Evolutionary conservation across 331 rosid species (phyloP), one percentile per base, ranked within the genome.

Genomic region (Malus hybrid): DNA sequence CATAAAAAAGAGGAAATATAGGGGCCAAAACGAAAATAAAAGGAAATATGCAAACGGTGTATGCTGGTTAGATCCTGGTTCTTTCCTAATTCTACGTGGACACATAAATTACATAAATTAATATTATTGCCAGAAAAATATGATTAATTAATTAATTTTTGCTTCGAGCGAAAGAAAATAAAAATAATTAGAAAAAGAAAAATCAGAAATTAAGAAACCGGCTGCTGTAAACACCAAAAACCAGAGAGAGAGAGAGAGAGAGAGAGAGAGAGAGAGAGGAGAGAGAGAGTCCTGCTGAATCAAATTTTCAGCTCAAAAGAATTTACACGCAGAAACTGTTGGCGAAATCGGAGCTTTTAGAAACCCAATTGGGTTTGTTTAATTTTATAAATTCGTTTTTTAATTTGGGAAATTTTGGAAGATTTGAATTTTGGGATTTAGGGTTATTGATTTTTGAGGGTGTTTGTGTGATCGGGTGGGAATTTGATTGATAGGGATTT

Each of bases 221-320:
- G 95, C 89, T 83, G 91, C 90, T 77, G 92, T 66, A 67, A 74
- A 80, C 82, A 80, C 88, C 93, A 76, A 86, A 85, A 91, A 76
- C 84, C 88, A 86, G 87, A 83, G 88, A 70, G 80, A 65, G 74
- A 73, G 83, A 73, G 77, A 83, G 27, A 48, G 27, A 48, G 42
- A 48, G 61, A 39, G 22, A 33, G 83, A 77, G 79, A 78, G 74
- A 84, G 83, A 77, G 83, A 42, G 73, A 27, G 65, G 59, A 60
- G 74, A 48, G 73, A 66, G 80, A 70, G 78, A 67, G 78, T 75
- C 75, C 61, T 76, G 56, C 71, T 82, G 65, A 81, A 84, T 83
- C 74, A 50, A 86, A n/a, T 57, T 90, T 83, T 80, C 76, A 82
- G 85, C 87, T 80, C 29, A 42, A 10, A 11, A 83, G 75, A 80